Evolutionary conservation across 2,329 filamentous ascomycete species (phyloP).

Genomic region (Pseudogymnoascus sp.): DNA sequence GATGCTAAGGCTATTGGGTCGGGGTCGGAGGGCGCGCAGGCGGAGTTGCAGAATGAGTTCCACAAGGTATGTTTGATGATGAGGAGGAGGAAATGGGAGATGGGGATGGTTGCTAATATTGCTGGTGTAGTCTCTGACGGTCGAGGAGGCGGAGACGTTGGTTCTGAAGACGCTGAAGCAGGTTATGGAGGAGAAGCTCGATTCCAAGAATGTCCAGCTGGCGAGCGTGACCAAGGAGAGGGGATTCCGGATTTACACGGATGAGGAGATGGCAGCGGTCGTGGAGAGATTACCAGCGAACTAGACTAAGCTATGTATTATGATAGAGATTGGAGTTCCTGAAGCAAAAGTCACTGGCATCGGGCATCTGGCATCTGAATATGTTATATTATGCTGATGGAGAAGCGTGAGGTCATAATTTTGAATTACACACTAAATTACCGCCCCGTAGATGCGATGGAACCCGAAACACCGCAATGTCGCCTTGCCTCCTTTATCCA

Average conservation of each 20-base stretch:
- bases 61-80: constrained; percentile 59
- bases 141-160: constrained; percentile 86
- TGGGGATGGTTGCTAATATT: constrained; percentile 17
- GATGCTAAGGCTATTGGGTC: constrained; percentile 98
- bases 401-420: not conserved
- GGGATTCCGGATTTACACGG: constrained; percentile 97
- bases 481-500: not conserved
- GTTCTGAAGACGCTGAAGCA: constrained; percentile 98
- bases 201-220: constrained; percentile 96
- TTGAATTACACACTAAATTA: not conserved
- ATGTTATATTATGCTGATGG: not conserved
- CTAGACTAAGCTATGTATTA: constrained; percentile 29
- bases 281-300: constrained; percentile 74
- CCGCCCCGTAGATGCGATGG: not conserved
- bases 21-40: constrained; percentile 93
- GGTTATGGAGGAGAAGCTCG: constrained; percentile 99
- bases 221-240: constrained; percentile 96
- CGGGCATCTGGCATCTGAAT: not conserved
- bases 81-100: not conserved
- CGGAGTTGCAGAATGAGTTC: constrained; percentile 97
- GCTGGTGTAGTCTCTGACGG: constrained; percentile 66
- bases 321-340: constrained; percentile 8
- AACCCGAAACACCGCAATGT: not conserved
- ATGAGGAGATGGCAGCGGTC: constrained; percentile 92
- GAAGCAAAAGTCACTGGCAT: not conserved